These are phyloP conservation scores for Datisca glomerata DNA, from an alignment of 306 rosid species.

Conservation along the genomic window DNA sequence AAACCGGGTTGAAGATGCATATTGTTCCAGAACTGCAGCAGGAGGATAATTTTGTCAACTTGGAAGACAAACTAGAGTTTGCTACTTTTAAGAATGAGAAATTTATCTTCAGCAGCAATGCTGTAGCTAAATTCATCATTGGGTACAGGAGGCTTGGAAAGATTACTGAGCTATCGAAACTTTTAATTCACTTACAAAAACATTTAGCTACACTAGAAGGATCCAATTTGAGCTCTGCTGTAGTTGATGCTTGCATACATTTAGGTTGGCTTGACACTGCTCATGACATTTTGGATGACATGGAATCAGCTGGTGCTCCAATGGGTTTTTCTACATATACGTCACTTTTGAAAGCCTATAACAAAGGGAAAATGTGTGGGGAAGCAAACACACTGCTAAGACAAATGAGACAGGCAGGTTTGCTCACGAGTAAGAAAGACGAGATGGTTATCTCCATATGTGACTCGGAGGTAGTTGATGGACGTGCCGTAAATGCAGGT, in stretches of 20 bases:
- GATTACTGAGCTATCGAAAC: slow-evolving; percentile 49
- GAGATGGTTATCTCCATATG: slow-evolving; percentile 22
- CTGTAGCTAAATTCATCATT: slow-evolving; percentile 45
- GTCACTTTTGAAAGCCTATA: slow-evolving; percentile 50
- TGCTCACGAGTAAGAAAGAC: slow-evolving; percentile 16
- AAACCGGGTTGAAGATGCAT: slow-evolving; percentile 41
- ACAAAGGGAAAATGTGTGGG: slow-evolving; percentile 36
- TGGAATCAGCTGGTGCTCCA: slow-evolving; percentile 35
- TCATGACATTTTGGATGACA: slow-evolving; percentile 80
- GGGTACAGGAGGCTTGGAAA: slow-evolving; percentile 37
- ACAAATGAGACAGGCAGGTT: slow-evolving; percentile 40
- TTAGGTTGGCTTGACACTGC: slow-evolving; percentile 86
- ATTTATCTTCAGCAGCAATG: slow-evolving; percentile 50
- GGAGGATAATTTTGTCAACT: slow-evolving; percentile 55
- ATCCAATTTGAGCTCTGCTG: slow-evolving; percentile 40
- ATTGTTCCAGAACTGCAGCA: slow-evolving; percentile 49
- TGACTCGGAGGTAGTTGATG: slow-evolving; percentile 11
- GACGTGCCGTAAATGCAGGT: slow-evolving; percentile 1
- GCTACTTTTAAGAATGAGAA: slow-evolving; percentile 40
- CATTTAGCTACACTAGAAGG: slow-evolving; percentile 33
- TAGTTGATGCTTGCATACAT: slow-evolving; percentile 49
- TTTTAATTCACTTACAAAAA: slow-evolving; percentile 40
- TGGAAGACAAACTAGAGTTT: slow-evolving; percentile 48
- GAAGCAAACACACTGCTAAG: slow-evolving; percentile 62
- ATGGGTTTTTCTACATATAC: slow-evolving; percentile 22